phyloP scores from a whole-genome alignment of 179 eudicot genomes.

The Actinidia arguta region DNA sequence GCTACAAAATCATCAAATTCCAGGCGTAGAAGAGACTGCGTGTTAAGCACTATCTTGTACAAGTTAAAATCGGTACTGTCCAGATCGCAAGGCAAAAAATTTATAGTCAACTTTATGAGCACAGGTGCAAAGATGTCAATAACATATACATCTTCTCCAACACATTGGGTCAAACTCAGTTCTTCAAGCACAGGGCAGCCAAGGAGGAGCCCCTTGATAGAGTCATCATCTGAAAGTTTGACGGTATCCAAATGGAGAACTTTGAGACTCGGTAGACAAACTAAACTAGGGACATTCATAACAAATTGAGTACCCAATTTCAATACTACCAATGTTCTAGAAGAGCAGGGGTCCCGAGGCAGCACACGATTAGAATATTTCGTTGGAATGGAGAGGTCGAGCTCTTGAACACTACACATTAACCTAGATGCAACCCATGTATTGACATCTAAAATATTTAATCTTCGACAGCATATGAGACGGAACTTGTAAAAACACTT shows the following conservation, averaged over 20 bases:
- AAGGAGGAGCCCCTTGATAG: neutral
- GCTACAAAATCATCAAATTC: neutral
- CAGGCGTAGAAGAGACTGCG: neutral
- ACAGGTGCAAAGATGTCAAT: neutral
- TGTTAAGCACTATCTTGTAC: neutral
- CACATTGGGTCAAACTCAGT: neutral
- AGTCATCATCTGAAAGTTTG: neutral
- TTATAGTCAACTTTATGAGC: neutral
- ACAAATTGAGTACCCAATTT: neutral
- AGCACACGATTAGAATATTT: neutral
- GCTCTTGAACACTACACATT: neutral
- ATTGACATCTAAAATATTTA: neutral
- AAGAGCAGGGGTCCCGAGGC: neutral
- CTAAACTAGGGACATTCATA: neutral
- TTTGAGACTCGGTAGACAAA: neutral
- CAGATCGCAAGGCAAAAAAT: neutral
- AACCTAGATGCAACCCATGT: neutral
- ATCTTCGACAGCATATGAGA: neutral
- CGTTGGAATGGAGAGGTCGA: neutral
- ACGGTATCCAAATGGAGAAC: neutral
- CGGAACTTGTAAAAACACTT: neutral
- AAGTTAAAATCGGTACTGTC: neutral
- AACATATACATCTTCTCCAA: neutral
- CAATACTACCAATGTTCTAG: neutral
- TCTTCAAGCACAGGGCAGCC: constrained; percentile 4